These are phyloP conservation scores for Zopfochytrium polystomum DNA, from an alignment of 371 early-diverging fungal genomes.

Conservation along the genomic window DNA sequence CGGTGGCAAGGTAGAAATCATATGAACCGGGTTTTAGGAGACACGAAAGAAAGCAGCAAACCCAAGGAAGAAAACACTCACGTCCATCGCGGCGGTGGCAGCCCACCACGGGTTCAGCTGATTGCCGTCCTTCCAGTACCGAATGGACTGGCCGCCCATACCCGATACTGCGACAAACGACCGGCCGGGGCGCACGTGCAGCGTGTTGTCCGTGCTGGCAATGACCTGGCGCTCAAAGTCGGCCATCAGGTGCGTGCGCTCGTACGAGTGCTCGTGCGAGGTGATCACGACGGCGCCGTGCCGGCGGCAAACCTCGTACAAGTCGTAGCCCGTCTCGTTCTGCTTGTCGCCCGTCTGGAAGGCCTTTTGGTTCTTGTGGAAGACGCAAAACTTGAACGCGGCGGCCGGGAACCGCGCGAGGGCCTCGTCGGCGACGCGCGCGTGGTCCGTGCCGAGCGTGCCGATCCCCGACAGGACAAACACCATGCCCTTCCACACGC, in stretches of 20 bases:
- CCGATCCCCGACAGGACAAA: slow-evolving; percentile 43
- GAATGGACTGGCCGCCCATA: slow-evolving; percentile 40
- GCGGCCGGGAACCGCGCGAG: slow-evolving; percentile 19
- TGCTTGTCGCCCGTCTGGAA: slow-evolving; percentile 43
- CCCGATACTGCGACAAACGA: slow-evolving; percentile 40
- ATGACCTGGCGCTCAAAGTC: slow-evolving; percentile 28
- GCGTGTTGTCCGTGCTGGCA: slow-evolving; percentile 9
- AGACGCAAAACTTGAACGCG: slow-evolving; percentile 42
- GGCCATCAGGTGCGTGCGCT: slow-evolving; percentile 37
- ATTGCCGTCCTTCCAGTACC: slow-evolving; percentile 24
- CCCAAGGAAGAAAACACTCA: slow-evolving; percentile 5
- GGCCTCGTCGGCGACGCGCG: slow-evolving; percentile 19
- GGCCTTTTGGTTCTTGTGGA: slow-evolving; percentile 45
- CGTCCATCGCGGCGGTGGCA: slow-evolving; percentile 31
- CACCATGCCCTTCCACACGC: slow-evolving; percentile 33
- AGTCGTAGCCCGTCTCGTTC: slow-evolving; percentile 44
- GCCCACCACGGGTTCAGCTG: slow-evolving; percentile 44
- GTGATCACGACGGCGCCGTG: slow-evolving; percentile 46
- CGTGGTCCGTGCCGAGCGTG: slow-evolving; percentile 37
- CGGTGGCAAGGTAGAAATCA: no score
- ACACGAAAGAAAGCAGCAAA: not conserved
- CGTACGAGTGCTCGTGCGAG: slow-evolving; percentile 40
- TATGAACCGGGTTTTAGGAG: not conserved
- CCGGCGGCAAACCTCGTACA: slow-evolving; percentile 37
- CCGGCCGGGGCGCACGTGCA: slow-evolving; percentile 30